Evolutionary conservation across 2,329 filamentous ascomycete genomes (phyloP), one percentile per base, ranked within the genome.

Genomic region (Curvularia spicifera): DNA sequence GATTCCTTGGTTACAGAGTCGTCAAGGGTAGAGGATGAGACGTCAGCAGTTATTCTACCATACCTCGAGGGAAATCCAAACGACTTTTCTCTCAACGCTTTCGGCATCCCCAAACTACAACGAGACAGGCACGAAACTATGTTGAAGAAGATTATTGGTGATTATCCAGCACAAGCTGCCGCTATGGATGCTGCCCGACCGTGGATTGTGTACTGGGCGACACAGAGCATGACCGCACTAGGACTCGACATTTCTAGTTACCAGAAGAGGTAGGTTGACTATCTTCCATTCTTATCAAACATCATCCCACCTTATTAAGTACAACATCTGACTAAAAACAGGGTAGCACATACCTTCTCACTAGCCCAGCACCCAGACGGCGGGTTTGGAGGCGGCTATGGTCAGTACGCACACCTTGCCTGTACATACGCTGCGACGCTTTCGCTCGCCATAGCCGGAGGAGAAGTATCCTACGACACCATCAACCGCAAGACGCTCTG

Each of bases 151-250:
- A 79, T 79, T 10, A 70, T 88, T 42, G 79, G 79, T 43, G 81
- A 81, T 48, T 86, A 96, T 60, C 91, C 94, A 0, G 79, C 84
- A 7, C 81, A 80, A 3, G 97, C 90, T 77, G 87, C 89, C 51
- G 84, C 83, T 48, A 86, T 93, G 66, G 95, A 99, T 81, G 89
- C 95, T 31, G 93, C 91, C 73, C 84, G 94, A 54, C 93, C 95
- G 9, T 99, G 95, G 95, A 85, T 97, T 71, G 84, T 97, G 64
- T 98, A 97, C 80, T 99, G 95, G 95, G 90, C 86, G 52, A 81
- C 98, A 53, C 86, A 89, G 33, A 92, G 86, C 2, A 81, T 99
- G 64, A 82, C 84, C 26, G 82, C 93, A 33, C 80, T 99, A 49
- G 93, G 91, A 47, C 87, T 93, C 72, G 91, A 97, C 73, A 77